Percentiles rank a stretch among this genome's conserved stretches.
phyloP scores from a whole-genome alignment of 768 basidiomycete species.

The Mycena latifolia region DNA sequence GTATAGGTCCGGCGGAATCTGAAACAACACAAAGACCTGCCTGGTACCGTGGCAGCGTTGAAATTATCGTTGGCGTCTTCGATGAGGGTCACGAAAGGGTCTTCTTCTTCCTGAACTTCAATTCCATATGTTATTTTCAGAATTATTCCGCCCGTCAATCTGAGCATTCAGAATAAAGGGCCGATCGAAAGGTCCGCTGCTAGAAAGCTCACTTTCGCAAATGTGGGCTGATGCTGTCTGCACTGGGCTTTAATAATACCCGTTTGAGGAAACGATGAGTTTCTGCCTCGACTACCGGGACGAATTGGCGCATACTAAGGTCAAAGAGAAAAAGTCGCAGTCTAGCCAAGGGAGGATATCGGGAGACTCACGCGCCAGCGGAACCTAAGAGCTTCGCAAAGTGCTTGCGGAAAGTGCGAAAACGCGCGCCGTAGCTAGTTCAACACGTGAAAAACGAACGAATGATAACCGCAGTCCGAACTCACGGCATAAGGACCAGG shows the following conservation, averaged over 20 bases:
- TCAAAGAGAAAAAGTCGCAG: background rate
- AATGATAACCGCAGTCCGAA: background rate
- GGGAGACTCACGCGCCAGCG: slow-evolving; percentile 32
- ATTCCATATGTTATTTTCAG: slow-evolving; percentile 68
- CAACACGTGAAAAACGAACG: background rate
- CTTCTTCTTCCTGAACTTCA: slow-evolving; percentile 63
- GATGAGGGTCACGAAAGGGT: slow-evolving; percentile 66
- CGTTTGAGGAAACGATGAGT: slow-evolving; percentile 53
- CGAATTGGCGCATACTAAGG: slow-evolving; percentile 44
- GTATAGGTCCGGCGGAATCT: too few species aligned
- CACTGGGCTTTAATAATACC: slow-evolving; percentile 44
- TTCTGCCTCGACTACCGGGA: slow-evolving; percentile 50
- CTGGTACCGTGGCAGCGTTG: slow-evolving; percentile 60
- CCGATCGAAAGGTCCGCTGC: background rate
- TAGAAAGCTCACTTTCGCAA: slow-evolving; percentile 56
- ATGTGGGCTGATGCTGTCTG: slow-evolving; percentile 45
- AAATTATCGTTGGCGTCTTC: slow-evolving; percentile 68
- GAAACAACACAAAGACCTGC: slow-evolving; percentile 42
- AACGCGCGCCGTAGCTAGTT: slow-evolving; percentile 53
- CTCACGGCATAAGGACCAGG: slow-evolving; percentile 52
- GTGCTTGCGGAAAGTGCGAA: slow-evolving; percentile 58
- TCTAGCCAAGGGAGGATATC: background rate
- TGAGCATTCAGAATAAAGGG: slow-evolving; percentile 35
- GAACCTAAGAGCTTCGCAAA: slow-evolving; percentile 57
- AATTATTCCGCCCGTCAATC: slow-evolving; percentile 66